Evolutionary conservation across 164 flowering plant species (phyloP), one percentile per base, ranked within the genome.

Genomic region (Vitis riparia): DNA sequence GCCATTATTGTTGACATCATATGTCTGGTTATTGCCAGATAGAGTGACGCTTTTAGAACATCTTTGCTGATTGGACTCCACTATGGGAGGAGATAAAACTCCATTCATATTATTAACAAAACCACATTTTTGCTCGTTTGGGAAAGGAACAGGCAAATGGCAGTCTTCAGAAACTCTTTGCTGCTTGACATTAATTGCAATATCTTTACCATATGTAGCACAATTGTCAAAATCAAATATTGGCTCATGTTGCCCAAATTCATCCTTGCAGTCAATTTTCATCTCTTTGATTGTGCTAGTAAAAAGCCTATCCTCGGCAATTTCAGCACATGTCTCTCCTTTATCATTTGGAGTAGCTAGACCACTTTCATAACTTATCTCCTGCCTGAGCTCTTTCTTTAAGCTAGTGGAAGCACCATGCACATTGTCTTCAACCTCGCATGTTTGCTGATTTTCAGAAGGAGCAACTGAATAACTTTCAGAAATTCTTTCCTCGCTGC

Each of bases 1-100:
- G 49, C 51, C 59, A 29, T 9, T 30, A 47, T 13, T 52, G 44
- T 69, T 19, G 19, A 51, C 50, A 11, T 19, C 30, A 29, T 15
- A n/a, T 49, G 58, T 63, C 65, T 76, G 70, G 62, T 70, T 73
- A 59, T 55, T 66, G 71, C 63, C 65, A 56, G 73, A 62, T 5
- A 69, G 65, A 68, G 51, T 52, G 8, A 37, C 55, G 14, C 61
- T 48, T 48, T 56, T 62, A 56, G 68, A 47, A 56, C 44, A 37
- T 32, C 55, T 71, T 64, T 66, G 60, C 55, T 52, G 63, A 11
- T 71, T 63, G 6, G 44, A 64, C 2, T 63, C 73, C 17, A 50
- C 9, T 14, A 49, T 11, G 19, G 11, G 27, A 3, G 63, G 64
- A 66, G 60, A 44, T 48, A 27, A 51, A 50, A 48, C 10, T 55